Evolutionary conservation across 768 basidiomycete genomes (phyloP), one percentile per base, ranked within the genome.

Genomic region (Rhizopogon vinicolor): DNA sequence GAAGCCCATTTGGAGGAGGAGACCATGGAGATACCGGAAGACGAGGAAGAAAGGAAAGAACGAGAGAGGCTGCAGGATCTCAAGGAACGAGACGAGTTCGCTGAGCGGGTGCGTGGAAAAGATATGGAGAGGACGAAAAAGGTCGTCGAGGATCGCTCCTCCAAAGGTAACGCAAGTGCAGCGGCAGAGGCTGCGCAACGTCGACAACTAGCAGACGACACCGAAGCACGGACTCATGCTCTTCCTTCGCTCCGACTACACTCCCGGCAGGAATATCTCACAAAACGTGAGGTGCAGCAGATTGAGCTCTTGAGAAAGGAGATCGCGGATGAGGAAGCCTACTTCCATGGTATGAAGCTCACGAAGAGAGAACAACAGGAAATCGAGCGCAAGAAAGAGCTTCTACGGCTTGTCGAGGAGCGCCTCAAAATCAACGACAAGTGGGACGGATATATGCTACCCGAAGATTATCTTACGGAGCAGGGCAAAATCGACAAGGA

Each of bases 401-500:
- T 98, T 7, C 75, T 99, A 5, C 81, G 83, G 53, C 81, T 98
- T 44, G 96, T 96, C 53, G 96, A 99, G 72, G 95, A 95, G 67
- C 84, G 96, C 29, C 77, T 96, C 59, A 88, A 86, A 65, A 97
- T 99, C 54, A 90, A 93, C 69, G 97, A 99, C 75, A 93, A 91
- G 59, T 92, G 80, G 73, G 97, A 99, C 58, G 96, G 96, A 7
- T 99, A 99, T 67, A 86, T 89, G 73, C 81, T 98, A 42, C 97
- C 97, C 0, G 97, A 98, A 62, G 97, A 98, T 70, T 99, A 99
- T 68, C 81, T 98, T 63, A 99, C 97, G 0, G 96, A 96, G 64
- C 94, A 98, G 68, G 97, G 97, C 29, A 97, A 95, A 74, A 93
- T 99, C 57, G 95, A 98, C 80, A 89, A 85, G 74, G 94, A 97